These are phyloP conservation scores for Saccharomycopsis oosterbeekiorum DNA, from an alignment of 805 yeast genomes.

Conservation along the genomic window DNA sequence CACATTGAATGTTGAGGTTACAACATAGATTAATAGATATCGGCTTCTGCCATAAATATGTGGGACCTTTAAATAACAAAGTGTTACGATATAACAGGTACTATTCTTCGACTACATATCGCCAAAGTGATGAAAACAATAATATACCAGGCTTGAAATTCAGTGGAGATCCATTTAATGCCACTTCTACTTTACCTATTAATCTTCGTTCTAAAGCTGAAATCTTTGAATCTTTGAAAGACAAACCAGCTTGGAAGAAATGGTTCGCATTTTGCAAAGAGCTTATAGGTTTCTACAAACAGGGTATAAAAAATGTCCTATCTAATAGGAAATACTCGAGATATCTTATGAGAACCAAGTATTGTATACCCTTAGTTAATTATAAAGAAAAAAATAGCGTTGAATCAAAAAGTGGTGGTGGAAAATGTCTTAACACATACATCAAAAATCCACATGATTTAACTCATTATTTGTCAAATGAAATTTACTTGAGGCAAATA, in stretches of 20 bases:
- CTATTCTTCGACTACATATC: not conserved
- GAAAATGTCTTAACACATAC: slow-evolving; percentile 18
- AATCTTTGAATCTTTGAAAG: slow-evolving; percentile 20
- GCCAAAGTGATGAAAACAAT: not conserved
- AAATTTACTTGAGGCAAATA: slow-evolving; percentile 29
- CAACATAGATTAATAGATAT: not conserved
- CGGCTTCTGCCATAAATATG: not conserved
- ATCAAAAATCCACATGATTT: slow-evolving; percentile 29
- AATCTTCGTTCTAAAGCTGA: slow-evolving; percentile 17
- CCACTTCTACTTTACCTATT: slow-evolving; percentile 12
- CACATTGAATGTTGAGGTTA: not conserved
- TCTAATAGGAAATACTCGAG: slow-evolving; percentile 28
- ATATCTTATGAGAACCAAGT: slow-evolving; percentile 22
- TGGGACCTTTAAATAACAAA: not conserved
- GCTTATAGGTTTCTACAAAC: slow-evolving; percentile 42
- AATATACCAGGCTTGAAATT: not conserved
- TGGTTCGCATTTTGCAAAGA: slow-evolving; percentile 35
- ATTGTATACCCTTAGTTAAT: slow-evolving; percentile 22
- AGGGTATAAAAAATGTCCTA: slow-evolving; percentile 51
- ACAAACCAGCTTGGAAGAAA: slow-evolving; percentile 25
- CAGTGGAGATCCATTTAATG: slow-evolving; percentile 7
- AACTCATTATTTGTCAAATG: slow-evolving; percentile 29
- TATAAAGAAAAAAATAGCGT: slow-evolving; percentile 16
- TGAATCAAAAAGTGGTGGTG: slow-evolving; percentile 18
- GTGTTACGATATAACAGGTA: not conserved